These are phyloP conservation scores for Sugiyamaella japonica DNA, from an alignment of 1,139 yeast species.

Conservation along the genomic window DNA sequence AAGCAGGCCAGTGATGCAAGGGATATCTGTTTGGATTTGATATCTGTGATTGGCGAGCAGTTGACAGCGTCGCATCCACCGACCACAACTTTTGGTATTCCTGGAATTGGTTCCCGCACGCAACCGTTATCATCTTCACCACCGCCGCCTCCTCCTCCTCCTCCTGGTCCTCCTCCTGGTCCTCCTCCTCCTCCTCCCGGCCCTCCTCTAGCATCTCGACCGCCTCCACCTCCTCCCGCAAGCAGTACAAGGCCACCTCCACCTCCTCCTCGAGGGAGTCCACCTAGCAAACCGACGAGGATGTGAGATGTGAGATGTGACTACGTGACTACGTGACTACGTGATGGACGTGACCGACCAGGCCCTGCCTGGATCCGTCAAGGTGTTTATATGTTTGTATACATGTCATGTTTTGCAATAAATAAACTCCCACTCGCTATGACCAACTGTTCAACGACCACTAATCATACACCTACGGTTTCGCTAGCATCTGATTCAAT, in stretches of 20 bases:
- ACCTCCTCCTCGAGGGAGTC: constrained; percentile 20
- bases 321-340: too few species aligned
- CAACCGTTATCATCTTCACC: neutral
- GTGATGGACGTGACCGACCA: neutral
- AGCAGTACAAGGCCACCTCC: constrained; percentile 23
- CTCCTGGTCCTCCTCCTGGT: constrained; percentile 18
- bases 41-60: constrained; percentile 38
- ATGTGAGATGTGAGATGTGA: too few species aligned
- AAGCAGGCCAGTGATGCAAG: constrained; percentile 37
- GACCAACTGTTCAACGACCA: too few species aligned
- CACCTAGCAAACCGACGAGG: constrained; percentile 18
- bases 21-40: constrained; percentile 38
- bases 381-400: too few species aligned
- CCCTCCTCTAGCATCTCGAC: constrained; percentile 20
- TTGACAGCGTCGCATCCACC: constrained; percentile 14
- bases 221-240: constrained; percentile 19
- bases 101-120: neutral
- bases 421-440: too few species aligned
- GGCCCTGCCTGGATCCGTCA: neutral
- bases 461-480: neutral
- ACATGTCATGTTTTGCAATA: too few species aligned
- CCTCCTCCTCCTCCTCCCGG: constrained; percentile 21
- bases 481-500: constrained; percentile 23
- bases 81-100: neutral
- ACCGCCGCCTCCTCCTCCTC: constrained; percentile 9